Conservation (phyloP, 345 rosid genomes). For the Boechera stricta region DNA sequence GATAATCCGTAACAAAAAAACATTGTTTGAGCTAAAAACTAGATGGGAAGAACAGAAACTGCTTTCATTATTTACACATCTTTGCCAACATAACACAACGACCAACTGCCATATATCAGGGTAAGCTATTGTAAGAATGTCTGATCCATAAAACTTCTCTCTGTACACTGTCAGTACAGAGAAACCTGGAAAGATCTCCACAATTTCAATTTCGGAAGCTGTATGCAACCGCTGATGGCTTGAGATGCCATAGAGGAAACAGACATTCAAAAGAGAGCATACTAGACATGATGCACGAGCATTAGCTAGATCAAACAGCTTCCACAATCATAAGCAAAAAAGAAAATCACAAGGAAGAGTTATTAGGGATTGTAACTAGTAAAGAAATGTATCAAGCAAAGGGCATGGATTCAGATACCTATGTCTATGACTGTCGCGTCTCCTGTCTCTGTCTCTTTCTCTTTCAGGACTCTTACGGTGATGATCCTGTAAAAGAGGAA, state of each 20-base stretch:
- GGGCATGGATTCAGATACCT: constrained; percentile 50
- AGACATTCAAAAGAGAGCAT: constrained; percentile 16
- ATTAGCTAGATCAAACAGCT: constrained; percentile 44
- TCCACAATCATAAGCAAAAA: constrained; percentile 38
- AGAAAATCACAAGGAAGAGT: not conserved
- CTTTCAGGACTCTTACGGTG: constrained; percentile 80
- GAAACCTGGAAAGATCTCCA: constrained; percentile 91
- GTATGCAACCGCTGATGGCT: constrained; percentile 55
- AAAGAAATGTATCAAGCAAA: not conserved
- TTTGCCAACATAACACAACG: not conserved
- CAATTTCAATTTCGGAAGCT: constrained; percentile 74
- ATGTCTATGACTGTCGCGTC: constrained; percentile 61
- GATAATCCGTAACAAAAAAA: not conserved
- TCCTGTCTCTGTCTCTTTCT: constrained; percentile 70
- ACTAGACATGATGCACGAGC: constrained; percentile 28
- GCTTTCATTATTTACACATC: not conserved
- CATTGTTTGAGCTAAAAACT: not conserved
- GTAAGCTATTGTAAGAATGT: constrained; percentile 47
- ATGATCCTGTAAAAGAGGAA: constrained; percentile 61
- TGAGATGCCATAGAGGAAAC: constrained; percentile 61
- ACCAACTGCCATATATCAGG: constrained; percentile 2
- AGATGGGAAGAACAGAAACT: not conserved
- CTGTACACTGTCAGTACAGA: constrained; percentile 99
- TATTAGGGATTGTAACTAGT: not conserved
- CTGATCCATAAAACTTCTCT: constrained; percentile 96